Evolutionary conservation across 306 rosid genomes (phyloP), one percentile per base, ranked within the genome.

Genomic region (Ziziphus jujuba): DNA sequence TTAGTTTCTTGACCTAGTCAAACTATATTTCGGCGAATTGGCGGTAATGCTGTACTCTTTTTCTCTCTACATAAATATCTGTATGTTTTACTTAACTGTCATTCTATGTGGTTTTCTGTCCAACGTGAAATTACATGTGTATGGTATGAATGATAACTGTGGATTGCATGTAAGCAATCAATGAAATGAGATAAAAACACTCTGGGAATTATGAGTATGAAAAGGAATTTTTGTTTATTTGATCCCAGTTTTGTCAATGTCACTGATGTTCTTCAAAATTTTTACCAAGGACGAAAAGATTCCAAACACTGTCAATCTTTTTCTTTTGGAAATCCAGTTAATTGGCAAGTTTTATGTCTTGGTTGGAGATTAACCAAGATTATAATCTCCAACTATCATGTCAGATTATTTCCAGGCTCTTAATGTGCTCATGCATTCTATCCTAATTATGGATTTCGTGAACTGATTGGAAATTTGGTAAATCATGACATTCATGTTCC

Each of bases 401-500:
- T 50, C 9, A n/a, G 55, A 50, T 50, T 49, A 49, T 49, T 49
- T 50, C 22, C 55, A 9, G 0, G 22, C 55, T 50, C 10, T 50
- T 16, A 16, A 50, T 0, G 20, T 16, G 55, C 55, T 9, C 45
- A 17, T 50, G 55, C 55, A 50, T 50, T 20, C 24, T 50, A 50
- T 50, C 55, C 5, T 50, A 16, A 50, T 50, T 50, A 50, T 50
- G 21, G 19, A 50, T 50, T 50, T 50, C 17, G 22, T 50, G 45
- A 7, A 36, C 9, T 10, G 45, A 40, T 36, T 40, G 45, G 45
- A 2, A 40, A 2, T 50, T 50, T 50, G 23, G 9, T 50, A 64
- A 54, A 49, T 64, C 58, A 47, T 64, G 67, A 47, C 33, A 28
- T 25, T 47, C 12, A 40, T 52, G 20, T 25, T 4, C 24, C 68